These are phyloP conservation scores for Aspergillus transmontanensis DNA, from an alignment of 2,329 filamentous ascomycete species.

Conservation along the genomic window DNA sequence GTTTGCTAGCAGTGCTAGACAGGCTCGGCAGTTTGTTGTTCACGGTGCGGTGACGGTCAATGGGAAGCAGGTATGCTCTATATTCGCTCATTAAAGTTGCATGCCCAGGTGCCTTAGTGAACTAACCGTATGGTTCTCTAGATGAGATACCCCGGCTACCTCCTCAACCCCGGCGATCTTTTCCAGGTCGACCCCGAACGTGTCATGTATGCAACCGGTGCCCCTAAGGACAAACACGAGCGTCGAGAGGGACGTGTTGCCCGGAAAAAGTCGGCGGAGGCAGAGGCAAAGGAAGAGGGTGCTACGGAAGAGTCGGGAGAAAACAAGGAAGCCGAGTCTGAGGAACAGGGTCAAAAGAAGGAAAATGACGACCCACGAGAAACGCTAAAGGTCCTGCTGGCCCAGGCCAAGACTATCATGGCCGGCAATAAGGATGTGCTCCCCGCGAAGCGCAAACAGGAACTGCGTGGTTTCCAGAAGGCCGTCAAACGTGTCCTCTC, in stretches of 20 bases:
- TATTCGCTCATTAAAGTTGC: not conserved
- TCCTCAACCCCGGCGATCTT: constrained; percentile 95
- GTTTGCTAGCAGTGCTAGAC: constrained; percentile 89
- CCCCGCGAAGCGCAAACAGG: constrained; percentile 72
- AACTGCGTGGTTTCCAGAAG: constrained; percentile 71
- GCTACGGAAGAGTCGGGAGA: constrained; percentile 32
- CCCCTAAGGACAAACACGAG: constrained; percentile 59
- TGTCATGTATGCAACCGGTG: constrained; percentile 85
- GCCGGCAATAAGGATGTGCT: constrained; percentile 55
- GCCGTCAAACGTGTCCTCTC: constrained; percentile 65
- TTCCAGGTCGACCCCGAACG: constrained; percentile 91
- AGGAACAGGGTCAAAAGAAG: constrained; percentile 35
- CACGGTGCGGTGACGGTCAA: constrained; percentile 95
- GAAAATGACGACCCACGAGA: constrained; percentile 46
- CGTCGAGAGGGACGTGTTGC: constrained; percentile 40
- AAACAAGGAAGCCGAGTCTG: constrained; percentile 28
- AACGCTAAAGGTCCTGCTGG: constrained; percentile 57
- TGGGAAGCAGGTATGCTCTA: constrained; percentile 74
- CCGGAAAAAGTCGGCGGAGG: constrained; percentile 26
- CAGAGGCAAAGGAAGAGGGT: constrained; percentile 29
- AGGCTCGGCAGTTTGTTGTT: constrained; percentile 91
- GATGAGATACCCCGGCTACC: constrained; percentile 92
- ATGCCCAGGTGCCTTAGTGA: not conserved
- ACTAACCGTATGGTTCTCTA: constrained; percentile 42
- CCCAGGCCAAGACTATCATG: constrained; percentile 63